phyloP scores from a whole-genome alignment of 306 rosid genomes.

The Quercus wislizeni region DNA sequence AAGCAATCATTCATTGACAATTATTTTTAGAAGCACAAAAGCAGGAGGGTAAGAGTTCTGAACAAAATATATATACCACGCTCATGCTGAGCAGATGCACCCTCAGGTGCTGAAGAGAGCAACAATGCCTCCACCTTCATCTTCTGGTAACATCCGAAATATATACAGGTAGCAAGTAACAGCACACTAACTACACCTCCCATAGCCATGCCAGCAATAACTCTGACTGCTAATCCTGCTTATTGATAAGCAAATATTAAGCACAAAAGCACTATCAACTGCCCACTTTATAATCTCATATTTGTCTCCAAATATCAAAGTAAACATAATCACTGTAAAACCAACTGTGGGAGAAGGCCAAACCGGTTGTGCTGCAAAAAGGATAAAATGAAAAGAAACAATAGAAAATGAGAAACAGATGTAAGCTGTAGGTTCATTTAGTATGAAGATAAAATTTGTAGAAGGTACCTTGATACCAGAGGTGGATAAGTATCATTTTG shows the following conservation, averaged over 20 bases:
- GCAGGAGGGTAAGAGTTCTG: not conserved
- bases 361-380: constrained; percentile 73
- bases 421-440: constrained; percentile 2
- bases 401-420: constrained; percentile 8
- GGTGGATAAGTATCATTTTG: constrained; percentile 42
- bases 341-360: constrained; percentile 38
- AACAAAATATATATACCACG: constrained; percentile 35
- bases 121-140: constrained; percentile 30
- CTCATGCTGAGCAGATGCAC: constrained; percentile 25
- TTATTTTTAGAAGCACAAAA: not conserved
- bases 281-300: constrained; percentile 19
- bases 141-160: constrained; percentile 47
- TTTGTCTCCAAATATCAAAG: constrained; percentile 4
- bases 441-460: constrained; percentile 8
- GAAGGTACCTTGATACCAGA: constrained; percentile 51
- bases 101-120: constrained; percentile 33
- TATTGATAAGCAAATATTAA: constrained; percentile 34
- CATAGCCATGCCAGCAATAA: constrained; percentile 65
- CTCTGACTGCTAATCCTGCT: constrained; percentile 65
- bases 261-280: constrained; percentile 25
- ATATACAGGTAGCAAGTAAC: constrained; percentile 47
- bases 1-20: not conserved
- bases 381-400: constrained; percentile 15
- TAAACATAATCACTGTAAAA: not conserved
- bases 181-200: constrained; percentile 59